Base-by-base conservation (phyloP, 345 rosid species). In the Arabidopsis arenosa region DNA sequence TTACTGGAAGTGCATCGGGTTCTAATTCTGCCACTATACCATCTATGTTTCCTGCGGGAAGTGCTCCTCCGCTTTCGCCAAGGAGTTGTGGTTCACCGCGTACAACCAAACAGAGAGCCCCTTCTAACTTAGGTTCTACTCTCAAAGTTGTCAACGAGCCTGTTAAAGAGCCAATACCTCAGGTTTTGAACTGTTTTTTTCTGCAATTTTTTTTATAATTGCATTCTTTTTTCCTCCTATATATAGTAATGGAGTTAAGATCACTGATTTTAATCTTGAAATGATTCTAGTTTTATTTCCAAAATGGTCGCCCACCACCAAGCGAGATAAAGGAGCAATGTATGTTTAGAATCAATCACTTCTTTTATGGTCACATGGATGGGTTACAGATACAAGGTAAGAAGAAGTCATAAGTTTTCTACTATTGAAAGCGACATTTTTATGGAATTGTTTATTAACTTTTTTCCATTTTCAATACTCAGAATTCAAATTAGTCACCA, bases 61-160 rank as follows among this genome's bases (percentile, higher is more conserved):
- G 93, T 75, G 88, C 93, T 21, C 99, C 99, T 74, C 98, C 99
- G 9, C 96, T 95, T 73, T 95, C 99, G 33, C 99, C 99, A 4
- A 86, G 98, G 67, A 95, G 96, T 73, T 70, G 94, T 56, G 93
- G 96, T 65, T 95, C 99, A 9, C 99, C 99, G 51, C 97, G 99
- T 52, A 74, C 84, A 43, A 82, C 79, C 35, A 95, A 85, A 72
- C 96, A 80, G 64, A 86, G 98, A 76, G 53, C 9, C 26, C 98
- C 83, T 54, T 95, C 97, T 71, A 86, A 89, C 80, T 76, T 95
- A 65, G 94, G 96, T 55, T 92, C 99, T 82, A 88, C 94, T 2
- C 59, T 93, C 51, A 95, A 93, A 88, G 86, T 90, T 37, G 78
- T 89, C 39, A 89, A 76, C 26, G 99, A 92, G 80, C 91, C 97